Percentiles rank a stretch among this genome's conserved stretches.
Evolutionary conservation across 768 basidiomycete genomes (phyloP).

Genomic region (Lactarius hengduanensis): DNA sequence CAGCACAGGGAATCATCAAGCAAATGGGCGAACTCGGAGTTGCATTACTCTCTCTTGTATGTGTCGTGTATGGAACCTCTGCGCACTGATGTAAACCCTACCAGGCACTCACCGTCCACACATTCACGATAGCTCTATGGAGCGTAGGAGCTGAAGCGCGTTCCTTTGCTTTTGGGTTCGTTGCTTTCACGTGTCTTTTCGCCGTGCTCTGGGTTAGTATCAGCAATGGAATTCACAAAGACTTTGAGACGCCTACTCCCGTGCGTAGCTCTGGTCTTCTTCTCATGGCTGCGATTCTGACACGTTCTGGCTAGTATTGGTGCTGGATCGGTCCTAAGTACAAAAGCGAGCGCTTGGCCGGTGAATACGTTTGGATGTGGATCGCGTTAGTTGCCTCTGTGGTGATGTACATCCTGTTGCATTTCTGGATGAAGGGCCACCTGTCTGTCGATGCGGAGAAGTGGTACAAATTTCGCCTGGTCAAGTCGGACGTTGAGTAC

Average conservation of each 20-base stretch:
- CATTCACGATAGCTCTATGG: conserved; percentile 41
- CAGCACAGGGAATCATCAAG: conserved; percentile 41
- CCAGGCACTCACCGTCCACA: conserved; percentile 40
- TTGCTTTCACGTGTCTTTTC: conserved; percentile 13
- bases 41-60: conserved; percentile 43
- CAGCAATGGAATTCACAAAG: conserved; percentile 25
- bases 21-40: conserved; percentile 44
- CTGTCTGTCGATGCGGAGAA: conserved; percentile 33
- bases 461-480: conserved; percentile 38
- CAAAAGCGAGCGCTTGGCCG: conserved; percentile 37
- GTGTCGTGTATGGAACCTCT: conserved; percentile 9
- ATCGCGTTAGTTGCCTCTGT: conserved; percentile 38
- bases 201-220: conserved; percentile 39
- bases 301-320: conserved; percentile 35
- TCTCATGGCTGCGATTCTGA: conserved; percentile 3
- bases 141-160: conserved; percentile 36
- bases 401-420: conserved; percentile 38
- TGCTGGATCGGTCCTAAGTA: conserved; percentile 44
- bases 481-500: conserved; percentile 15
- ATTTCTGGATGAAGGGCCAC: conserved; percentile 39
- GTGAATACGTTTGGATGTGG: conserved; percentile 51
- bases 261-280: conserved; percentile 21
- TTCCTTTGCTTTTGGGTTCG: conserved; percentile 25
- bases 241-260: conserved; percentile 39
- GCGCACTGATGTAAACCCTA: conserved; percentile 29